Conservation (phyloP, 129 eudicot genomes). For the Artemisia argyi region DNA sequence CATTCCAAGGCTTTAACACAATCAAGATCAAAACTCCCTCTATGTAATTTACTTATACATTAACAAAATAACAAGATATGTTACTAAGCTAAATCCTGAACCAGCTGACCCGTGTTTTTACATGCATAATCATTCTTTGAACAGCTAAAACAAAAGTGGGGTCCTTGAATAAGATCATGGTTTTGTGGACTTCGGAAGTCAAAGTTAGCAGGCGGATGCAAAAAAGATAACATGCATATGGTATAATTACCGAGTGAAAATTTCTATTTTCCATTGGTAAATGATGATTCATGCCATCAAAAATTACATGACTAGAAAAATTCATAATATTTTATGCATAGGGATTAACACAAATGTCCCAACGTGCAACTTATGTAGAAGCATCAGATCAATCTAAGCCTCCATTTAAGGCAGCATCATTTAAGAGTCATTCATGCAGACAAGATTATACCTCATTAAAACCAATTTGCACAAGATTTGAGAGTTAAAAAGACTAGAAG, state of each 20-base stretch:
- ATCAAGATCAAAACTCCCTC: no score
- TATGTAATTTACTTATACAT: neutral
- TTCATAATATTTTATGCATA: neutral
- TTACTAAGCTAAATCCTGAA: neutral
- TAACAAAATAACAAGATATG: neutral
- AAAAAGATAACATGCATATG: neutral
- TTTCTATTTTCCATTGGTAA: neutral
- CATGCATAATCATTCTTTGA: neutral
- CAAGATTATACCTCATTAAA: no score
- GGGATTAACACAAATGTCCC: constrained; percentile 16
- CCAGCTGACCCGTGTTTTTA: neutral
- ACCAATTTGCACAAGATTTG: neutral
- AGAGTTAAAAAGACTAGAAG: constrained; percentile 9
- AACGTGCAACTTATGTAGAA: constrained; percentile 14
- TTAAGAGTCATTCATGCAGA: constrained; percentile 11
- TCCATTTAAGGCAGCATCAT: constrained; percentile 9
- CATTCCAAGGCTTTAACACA: no score
- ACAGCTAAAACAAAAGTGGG: neutral
- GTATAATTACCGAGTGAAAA: constrained; percentile 11
- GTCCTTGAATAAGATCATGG: constrained; percentile 8
- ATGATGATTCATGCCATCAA: neutral
- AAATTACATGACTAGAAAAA: constrained; percentile 1
- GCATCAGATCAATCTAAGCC: constrained; percentile 21
- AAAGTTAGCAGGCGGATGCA: constrained; percentile 5
- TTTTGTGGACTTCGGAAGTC: constrained; percentile 5